Percentiles rank a stretch among this genome's conserved stretches.
Evolutionary conservation across 1,139 yeast species (phyloP).

Genomic region (Geotrichum carabidarum): DNA sequence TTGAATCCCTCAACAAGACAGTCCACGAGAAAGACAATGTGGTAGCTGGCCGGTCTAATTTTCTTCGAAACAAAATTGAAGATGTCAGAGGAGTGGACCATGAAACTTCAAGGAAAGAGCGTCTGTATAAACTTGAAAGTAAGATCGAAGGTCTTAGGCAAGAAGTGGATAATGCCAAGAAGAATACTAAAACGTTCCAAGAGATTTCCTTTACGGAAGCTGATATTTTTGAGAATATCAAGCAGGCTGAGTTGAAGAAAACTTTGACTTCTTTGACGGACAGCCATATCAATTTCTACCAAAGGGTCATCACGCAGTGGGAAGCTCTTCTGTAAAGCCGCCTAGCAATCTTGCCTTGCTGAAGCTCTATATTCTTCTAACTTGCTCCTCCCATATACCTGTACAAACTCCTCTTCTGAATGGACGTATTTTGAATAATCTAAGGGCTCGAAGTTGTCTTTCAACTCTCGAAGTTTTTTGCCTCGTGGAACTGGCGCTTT

Average conservation of each 20-base stretch:
- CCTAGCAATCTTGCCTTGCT: background rate
- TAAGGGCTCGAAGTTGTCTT: slow-evolving; percentile 57
- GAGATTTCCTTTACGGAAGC: slow-evolving; percentile 64
- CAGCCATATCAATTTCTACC: slow-evolving; percentile 70
- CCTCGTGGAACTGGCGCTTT: slow-evolving; percentile 77
- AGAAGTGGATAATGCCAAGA: slow-evolving; percentile 61
- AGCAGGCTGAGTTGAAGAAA: slow-evolving; percentile 67
- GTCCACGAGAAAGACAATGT: slow-evolving; percentile 58
- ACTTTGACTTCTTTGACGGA: slow-evolving; percentile 69
- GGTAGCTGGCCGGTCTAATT: slow-evolving; percentile 54
- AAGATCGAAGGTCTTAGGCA: slow-evolving; percentile 55
- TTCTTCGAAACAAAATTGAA: slow-evolving; percentile 51
- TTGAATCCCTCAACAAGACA: slow-evolving; percentile 70
- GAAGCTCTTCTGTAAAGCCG: slow-evolving; percentile 33
- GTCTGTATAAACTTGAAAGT: slow-evolving; percentile 46
- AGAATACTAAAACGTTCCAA: slow-evolving; percentile 67
- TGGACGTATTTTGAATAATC: slow-evolving; percentile 47
- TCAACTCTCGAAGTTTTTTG: slow-evolving; percentile 71
- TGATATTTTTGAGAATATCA: slow-evolving; percentile 74
- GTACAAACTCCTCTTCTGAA: slow-evolving; percentile 43
- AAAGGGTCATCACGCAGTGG: slow-evolving; percentile 70
- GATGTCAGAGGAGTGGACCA: slow-evolving; percentile 59
- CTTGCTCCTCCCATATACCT: slow-evolving; percentile 47
- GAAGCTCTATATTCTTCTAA: slow-evolving; percentile 19
- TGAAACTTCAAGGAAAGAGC: slow-evolving; percentile 50